Evolutionary conservation across 73 alveolate species (phyloP), one percentile per base, ranked within the genome.

Genomic region (Effrenium voratum): DNA sequence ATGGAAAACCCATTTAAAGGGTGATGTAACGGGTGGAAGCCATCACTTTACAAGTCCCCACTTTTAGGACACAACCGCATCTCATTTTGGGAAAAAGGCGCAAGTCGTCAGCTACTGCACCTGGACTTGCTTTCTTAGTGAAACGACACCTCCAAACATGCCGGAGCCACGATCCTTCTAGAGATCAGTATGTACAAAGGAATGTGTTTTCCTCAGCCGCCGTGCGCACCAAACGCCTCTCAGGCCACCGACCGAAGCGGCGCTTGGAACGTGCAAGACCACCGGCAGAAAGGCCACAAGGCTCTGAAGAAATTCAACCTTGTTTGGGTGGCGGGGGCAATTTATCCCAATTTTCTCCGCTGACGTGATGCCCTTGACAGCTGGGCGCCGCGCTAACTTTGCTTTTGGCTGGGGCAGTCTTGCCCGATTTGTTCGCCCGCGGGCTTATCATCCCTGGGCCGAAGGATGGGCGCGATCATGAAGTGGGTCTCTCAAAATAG

Each of bases 101-200:
- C 41, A 66, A 16, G 8, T 13, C 34, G 40, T 66, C 79, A 8
- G 10, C 16, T n/a, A 16, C 15, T n/a, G n/a, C n/a, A 28, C 10
- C 16, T 22, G 72, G 28, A 57, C n/a, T 2, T 57, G 72, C 28
- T 30, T 30, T 30, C 72, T 30, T 22, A 30, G 4, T 36, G 43
- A 40, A 43, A 46, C 91, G 13, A 16, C 63, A 57, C 63, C 63
- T 52, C 26, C 87, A 77, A 43, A 8, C 63, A 52, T 12, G 63
- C 63, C 63, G 63, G 63, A 19, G 19, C 26, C 26, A 49, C 92
- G 50, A 82, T 82, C 73, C 19, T 50, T 28, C 92, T 47, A 46
- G 92, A 82, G 36, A 82, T 38, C 72, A 59, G 22, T 82, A 82
- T 50, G 92, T 82, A 82, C 92, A 82, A 82, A 49, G 92, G 92